Evolutionary conservation across 768 basidiomycete genomes (phyloP).

Genomic region (Boletus reticulatus): DNA sequence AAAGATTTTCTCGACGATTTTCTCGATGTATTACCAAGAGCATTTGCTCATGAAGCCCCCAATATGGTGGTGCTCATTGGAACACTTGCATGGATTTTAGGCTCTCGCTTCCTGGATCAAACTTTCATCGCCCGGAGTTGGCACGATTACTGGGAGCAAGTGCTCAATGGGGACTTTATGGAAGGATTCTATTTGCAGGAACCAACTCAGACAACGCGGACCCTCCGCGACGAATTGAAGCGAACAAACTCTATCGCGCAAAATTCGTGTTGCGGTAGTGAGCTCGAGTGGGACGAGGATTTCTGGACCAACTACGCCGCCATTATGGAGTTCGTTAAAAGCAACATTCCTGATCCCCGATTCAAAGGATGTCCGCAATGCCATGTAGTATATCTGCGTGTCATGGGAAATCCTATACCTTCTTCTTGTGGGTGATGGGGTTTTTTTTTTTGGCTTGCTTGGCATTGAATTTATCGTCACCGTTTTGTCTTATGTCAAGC

Average conservation of each 20-base stretch:
- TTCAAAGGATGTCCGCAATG: not conserved
- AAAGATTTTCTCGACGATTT: not conserved
- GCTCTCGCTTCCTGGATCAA: not conserved
- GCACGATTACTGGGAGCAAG: not conserved
- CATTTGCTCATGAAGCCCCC: not conserved
- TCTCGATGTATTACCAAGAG: not conserved
- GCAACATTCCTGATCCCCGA: not conserved
- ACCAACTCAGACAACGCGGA: not conserved
- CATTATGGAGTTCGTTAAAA: not conserved
- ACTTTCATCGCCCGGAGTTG: not conserved
- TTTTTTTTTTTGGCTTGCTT: not conserved
- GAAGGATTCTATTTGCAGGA: not conserved
- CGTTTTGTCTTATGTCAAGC: not conserved
- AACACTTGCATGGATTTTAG: not conserved
- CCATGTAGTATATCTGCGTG: not conserved
- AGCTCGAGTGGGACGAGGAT: not conserved
- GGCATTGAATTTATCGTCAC: not conserved
- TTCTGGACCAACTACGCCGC: conserved; percentile 1
- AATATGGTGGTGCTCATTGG: not conserved
- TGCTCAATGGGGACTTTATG: not conserved
- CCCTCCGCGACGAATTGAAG: not conserved
- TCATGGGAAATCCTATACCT: not conserved
- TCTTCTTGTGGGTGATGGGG: not conserved
- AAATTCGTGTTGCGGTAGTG: not conserved
- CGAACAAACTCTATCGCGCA: not conserved